Percentiles rank a stretch among this genome's conserved stretches.
phyloP scores from a whole-genome alignment of 2,329 filamentous ascomycete genomes.

The Didymella arachidicola region DNA sequence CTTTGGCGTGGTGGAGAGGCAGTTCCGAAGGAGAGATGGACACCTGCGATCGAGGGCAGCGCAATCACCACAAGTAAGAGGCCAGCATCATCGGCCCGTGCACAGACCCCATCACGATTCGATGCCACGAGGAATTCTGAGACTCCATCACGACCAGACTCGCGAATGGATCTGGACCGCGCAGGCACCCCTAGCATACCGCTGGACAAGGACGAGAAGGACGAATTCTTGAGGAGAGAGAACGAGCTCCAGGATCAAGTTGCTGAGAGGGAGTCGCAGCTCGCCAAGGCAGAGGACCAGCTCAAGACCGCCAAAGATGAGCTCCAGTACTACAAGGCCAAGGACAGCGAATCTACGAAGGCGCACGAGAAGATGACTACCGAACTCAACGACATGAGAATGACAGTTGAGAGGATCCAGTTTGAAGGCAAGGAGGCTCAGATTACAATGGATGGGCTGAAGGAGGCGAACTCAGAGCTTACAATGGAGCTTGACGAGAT shows the following conservation, averaged over 20 bases:
- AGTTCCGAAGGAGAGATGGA: slow-evolving; percentile 91
- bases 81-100: slow-evolving; percentile 59
- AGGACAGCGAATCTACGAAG: slow-evolving; percentile 80
- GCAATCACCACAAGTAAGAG: slow-evolving; percentile 58
- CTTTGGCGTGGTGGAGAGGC: slow-evolving; percentile 87
- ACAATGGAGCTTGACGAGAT: slow-evolving; percentile 92
- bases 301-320: slow-evolving; percentile 87
- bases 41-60: slow-evolving; percentile 67
- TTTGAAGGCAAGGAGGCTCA: slow-evolving; percentile 97
- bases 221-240: slow-evolving; percentile 92
- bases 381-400: slow-evolving; percentile 91
- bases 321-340: slow-evolving; percentile 82
- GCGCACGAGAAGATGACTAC: slow-evolving; percentile 87
- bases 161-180: slow-evolving; percentile 74
- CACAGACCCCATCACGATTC: slow-evolving; percentile 68
- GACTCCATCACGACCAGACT: slow-evolving; percentile 64
- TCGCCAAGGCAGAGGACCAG: slow-evolving; percentile 79
- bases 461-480: slow-evolving; percentile 93
- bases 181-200: slow-evolving; percentile 86
- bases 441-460: slow-evolving; percentile 97
- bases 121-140: slow-evolving; percentile 56
- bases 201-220: slow-evolving; percentile 94
- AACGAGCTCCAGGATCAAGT: slow-evolving; percentile 98
- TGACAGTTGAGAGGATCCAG: slow-evolving; percentile 93
- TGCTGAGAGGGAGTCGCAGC: slow-evolving; percentile 86